Base-by-base conservation (phyloP, 805 yeast species). In the Candida loeiensis region DNA sequence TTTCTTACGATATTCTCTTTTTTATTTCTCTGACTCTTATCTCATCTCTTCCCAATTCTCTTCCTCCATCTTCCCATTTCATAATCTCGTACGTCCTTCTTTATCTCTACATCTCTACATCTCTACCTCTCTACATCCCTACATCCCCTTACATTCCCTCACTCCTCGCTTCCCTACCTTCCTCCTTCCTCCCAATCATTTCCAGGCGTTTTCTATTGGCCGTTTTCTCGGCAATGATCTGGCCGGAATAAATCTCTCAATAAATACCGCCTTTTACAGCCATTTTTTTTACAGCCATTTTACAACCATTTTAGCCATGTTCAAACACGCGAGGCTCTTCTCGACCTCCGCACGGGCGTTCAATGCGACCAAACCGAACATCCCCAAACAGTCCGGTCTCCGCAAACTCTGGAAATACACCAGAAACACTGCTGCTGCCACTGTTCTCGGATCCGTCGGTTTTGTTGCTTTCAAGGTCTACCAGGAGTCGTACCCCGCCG, bases 401-500 rank as follows among this genome's bases (percentile, higher is more conserved):
- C 56, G 59, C 34, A 58, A 63, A 36, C 49, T 71, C 5, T 73
- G 82, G 74, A 72, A 73, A 51, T 57, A 71, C 25, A 61, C 82
- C 16, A 68, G 54, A 31, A 48, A 76, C 53, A 50, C 76, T 14
- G 63, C 85, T 3, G 63, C 73, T 6, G 49, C 79, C 25, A 69
- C 76, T 1, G 73, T 78, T 13, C 60, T 78, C 24, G 84, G 77
- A 17, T 78, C 81, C 50, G 57, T 76, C 37, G 80, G 82, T 9
- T 51, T 51, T 40, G 42, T 69, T 30, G 56, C 61, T 22, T 87
- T 79, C 61, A 69, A 76, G 45, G 73, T 83, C 39, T 80, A 80
- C 58, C 66, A 66, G 31, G 91, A 84, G 62, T 64, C 76, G 5
- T 69, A 73, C 49, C 90, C 90, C 4, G 65, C 70, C 24, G 64